phyloP scores from a whole-genome alignment of 768 basidiomycete genomes.

The Lyophyllum atratum region DNA sequence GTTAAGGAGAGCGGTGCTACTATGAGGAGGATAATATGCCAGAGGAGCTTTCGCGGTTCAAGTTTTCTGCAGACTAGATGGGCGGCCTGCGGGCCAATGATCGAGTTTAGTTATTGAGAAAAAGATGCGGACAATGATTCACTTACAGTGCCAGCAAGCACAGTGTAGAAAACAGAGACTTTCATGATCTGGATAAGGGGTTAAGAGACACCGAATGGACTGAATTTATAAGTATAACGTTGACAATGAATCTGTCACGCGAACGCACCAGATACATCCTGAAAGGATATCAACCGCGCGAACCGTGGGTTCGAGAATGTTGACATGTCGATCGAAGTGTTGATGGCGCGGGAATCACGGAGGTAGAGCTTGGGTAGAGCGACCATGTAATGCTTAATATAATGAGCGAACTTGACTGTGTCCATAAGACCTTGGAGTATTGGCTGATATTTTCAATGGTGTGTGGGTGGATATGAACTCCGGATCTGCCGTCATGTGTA shows the following conservation, averaged over 20 bases:
- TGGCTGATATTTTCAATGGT: too few relatives aligned
- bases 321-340: not conserved
- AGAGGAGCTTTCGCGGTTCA: slow-evolving; percentile 6
- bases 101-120: not conserved
- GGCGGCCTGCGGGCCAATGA: slow-evolving; percentile 3
- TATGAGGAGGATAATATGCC: slow-evolving; percentile 9
- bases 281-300: too few relatives aligned
- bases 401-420: too few relatives aligned
- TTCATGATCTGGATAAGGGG: not conserved
- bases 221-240: too few relatives aligned
- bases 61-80: slow-evolving; percentile 8
- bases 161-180: not conserved
- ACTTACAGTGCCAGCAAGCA: not conserved
- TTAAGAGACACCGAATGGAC: not conserved
- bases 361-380: too few relatives aligned
- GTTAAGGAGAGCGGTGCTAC: slow-evolving; percentile 4
- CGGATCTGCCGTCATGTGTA: too few relatives aligned
- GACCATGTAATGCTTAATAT: too few relatives aligned
- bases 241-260: too few relatives aligned
- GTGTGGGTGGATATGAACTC: too few relatives aligned
- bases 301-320: too few relatives aligned
- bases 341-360: not conserved
- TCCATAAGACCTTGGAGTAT: too few relatives aligned
- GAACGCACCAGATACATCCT: too few relatives aligned
- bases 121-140: not conserved